phyloP scores from a whole-genome alignment of 106 monocot species.

The Gastrodia elata region DNA sequence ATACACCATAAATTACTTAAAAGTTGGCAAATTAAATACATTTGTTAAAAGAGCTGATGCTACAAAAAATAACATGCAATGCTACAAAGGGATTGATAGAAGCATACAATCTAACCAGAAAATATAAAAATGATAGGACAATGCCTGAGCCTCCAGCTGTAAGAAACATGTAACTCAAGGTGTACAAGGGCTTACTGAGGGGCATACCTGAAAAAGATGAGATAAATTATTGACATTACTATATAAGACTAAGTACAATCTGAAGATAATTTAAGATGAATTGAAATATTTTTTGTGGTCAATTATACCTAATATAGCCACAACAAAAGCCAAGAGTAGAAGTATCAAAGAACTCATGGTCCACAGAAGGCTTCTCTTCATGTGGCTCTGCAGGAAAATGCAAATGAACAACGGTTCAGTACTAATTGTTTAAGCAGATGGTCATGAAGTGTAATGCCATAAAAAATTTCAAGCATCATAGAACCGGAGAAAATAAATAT shows the following conservation, averaged over 20 bases:
- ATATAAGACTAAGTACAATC: background rate
- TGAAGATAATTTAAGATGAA: slow-evolving; percentile 8
- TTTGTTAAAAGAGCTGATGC: background rate
- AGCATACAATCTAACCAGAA: slow-evolving; percentile 37
- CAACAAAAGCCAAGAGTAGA: slow-evolving; percentile 34
- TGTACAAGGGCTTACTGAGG: slow-evolving; percentile 92
- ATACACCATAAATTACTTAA: background rate
- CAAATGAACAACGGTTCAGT: slow-evolving; percentile 7
- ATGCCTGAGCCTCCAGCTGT: slow-evolving; percentile 67
- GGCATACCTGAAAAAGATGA: slow-evolving; percentile 62
- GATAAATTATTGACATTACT: background rate
- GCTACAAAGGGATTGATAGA: background rate
- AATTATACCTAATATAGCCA: slow-evolving; percentile 49
- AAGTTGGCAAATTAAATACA: background rate
- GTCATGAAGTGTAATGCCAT: background rate
- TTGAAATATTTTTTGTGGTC: background rate
- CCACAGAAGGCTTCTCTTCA: slow-evolving; percentile 51
- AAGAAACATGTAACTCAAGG: slow-evolving; percentile 80
- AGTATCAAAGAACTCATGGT: slow-evolving; percentile 45
- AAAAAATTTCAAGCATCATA: background rate
- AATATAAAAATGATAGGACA: slow-evolving; percentile 53
- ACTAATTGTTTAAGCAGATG: slow-evolving; percentile 1
- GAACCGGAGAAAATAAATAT: background rate
- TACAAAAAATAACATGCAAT: background rate
- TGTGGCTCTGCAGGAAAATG: slow-evolving; percentile 36